Percentiles rank a stretch among this genome's conserved stretches.
Conservation (phyloP, 257 asterid species). For the Nicotiana sylvestris region DNA sequence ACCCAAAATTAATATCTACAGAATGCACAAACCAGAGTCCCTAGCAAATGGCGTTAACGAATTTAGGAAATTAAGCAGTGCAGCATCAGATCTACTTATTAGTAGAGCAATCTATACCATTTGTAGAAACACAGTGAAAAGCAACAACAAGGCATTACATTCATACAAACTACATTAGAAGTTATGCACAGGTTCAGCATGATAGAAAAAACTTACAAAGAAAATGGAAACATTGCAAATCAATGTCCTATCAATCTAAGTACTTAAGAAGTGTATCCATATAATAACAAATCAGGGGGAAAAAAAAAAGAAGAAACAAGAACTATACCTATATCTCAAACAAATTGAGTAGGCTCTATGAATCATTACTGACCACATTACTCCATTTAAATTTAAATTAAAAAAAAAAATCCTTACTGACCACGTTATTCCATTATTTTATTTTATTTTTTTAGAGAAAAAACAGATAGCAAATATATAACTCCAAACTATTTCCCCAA, state of each 20-base stretch:
- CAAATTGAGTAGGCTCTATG: too few relatives aligned
- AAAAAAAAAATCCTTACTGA: too few relatives aligned
- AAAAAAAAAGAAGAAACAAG: background rate
- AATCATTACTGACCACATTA: too few relatives aligned
- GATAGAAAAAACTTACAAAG: background rate
- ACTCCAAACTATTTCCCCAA: background rate
- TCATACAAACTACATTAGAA: background rate
- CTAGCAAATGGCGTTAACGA: background rate
- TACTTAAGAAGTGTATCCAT: background rate
- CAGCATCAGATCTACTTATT: slow-evolving; percentile 15
- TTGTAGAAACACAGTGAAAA: slow-evolving; percentile 12
- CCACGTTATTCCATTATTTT: too few relatives aligned
- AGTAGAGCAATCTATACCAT: background rate
- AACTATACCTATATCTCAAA: too few relatives aligned
- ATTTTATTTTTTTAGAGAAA: too few relatives aligned
- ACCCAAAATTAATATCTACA: background rate
- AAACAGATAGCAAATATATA: slow-evolving; percentile 19
- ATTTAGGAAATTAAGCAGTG: background rate
- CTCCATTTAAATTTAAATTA: too few relatives aligned
- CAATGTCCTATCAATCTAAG: background rate
- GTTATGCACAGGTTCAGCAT: slow-evolving; percentile 7
- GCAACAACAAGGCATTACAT: background rate
- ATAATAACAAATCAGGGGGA: background rate
- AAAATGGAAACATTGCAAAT: background rate
- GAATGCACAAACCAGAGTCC: background rate